Evolutionary conservation across 2,329 filamentous ascomycete species (phyloP), one percentile per base, ranked within the genome.

Genomic region (Clonostachys sp.): DNA sequence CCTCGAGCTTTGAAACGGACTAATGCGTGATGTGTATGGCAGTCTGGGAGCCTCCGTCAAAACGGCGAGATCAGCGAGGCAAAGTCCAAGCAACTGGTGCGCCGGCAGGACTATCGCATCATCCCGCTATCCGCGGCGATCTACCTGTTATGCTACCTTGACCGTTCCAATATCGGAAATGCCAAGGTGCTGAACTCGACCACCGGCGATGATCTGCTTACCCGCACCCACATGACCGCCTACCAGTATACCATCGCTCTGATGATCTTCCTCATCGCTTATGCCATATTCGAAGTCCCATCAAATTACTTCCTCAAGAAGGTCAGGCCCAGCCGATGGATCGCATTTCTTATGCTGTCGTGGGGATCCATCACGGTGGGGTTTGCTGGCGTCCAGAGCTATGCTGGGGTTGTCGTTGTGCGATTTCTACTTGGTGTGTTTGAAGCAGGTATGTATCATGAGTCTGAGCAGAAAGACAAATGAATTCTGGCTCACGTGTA

Each of bases 351-450:
- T 53, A 84, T 87, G 62, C 70, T 81, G 30, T 67, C 73, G 16
- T 89, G 86, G 84, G 84, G 84, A 7, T 74, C 79, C 46, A 74
- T 88, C 47, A 85, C 86, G 20, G 83, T 86, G 10, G 74, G 81
- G 46, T 81, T 86, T 2, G 87, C 86, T 0, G 73, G 84, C 6
- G 78, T 80, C 3, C 74, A 81, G 33, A 82, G 64, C 55, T 89
- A 81, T 57, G 74, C 66, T 4, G 77, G 78, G 10, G 70, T 91
- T n/a, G 75, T 86, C 2, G 84, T 73, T 7, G 82, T 85, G 51
- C 80, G 87, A 6, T 74, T 90, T 24, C 61, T 90, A 9, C 73
- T 91, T 0, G 87, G 87, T 5, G 70, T 80, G 6, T 79, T 86
- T 40, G 87, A 91, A 65, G 86, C 84, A 5, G 86, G 86, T 0